Conservation (phyloP, 148 eudicot species). For the Chenopodium suecicum region DNA sequence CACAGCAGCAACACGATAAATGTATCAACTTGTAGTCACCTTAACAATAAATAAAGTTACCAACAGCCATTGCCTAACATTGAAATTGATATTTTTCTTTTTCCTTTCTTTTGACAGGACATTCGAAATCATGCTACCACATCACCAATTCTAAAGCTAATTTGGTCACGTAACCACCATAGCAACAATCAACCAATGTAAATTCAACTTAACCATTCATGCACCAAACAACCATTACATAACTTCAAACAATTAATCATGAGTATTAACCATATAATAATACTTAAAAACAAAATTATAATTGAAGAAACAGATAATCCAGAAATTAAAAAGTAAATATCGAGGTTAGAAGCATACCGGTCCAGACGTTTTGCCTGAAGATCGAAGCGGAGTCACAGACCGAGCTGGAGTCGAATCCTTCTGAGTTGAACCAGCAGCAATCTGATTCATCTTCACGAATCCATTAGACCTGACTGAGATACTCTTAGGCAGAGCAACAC, state of each 20-base stretch:
- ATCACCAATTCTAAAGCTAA: neutral
- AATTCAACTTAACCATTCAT: neutral
- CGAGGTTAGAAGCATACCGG: conserved; percentile 16
- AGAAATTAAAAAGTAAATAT: neutral
- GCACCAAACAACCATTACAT: neutral
- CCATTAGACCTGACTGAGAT: conserved; percentile 67
- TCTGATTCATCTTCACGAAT: conserved; percentile 42
- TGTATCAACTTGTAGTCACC: neutral
- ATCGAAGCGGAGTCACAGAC: conserved; percentile 24
- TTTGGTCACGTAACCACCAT: neutral
- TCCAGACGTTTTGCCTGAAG: conserved; percentile 25
- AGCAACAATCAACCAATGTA: neutral
- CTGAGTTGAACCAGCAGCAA: conserved; percentile 21
- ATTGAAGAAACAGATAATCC: neutral
- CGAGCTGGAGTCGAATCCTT: conserved; percentile 23
- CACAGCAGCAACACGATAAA: neutral
- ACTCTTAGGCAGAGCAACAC: conserved; percentile 64
- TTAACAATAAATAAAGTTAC: neutral
- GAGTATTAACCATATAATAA: neutral
- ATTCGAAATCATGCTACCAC: neutral
- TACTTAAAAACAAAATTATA: neutral
- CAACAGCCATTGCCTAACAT: neutral
- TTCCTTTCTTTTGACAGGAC: neutral
- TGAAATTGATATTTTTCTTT: too few relatives aligned
- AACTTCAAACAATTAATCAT: neutral